phyloP scores from a whole-genome alignment of 495 filamentous ascomycete species.

The Trichoderma orchidacearum region DNA sequence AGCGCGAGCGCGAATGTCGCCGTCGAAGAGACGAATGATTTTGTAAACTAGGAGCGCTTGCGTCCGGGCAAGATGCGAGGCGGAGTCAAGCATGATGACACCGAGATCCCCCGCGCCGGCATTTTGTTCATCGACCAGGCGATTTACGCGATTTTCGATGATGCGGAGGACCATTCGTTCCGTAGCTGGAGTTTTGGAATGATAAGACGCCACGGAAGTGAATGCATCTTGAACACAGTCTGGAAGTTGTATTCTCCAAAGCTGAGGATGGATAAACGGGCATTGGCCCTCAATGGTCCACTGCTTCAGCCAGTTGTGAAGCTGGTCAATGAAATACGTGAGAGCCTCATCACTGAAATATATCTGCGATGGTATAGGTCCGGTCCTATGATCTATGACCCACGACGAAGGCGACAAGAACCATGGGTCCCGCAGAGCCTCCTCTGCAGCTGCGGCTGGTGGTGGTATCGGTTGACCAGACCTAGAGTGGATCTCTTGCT shows the following conservation, averaged over 20 bases:
- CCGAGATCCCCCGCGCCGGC: not conserved
- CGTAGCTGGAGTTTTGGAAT: slow-evolving; percentile 7
- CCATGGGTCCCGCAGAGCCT: slow-evolving; percentile 6
- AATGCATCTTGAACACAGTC: slow-evolving; percentile 16
- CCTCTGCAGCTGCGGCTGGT: not conserved
- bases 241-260: slow-evolving; percentile 18
- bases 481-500: not conserved
- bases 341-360: slow-evolving; percentile 10
- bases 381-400: slow-evolving; percentile 6
- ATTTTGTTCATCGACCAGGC: slow-evolving; percentile 7
- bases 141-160: slow-evolving; percentile 8
- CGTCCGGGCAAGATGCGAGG: slow-evolving; percentile 25
- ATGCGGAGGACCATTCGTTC: slow-evolving; percentile 12
- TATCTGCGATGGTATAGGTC: not conserved
- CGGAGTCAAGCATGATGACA: slow-evolving; percentile 2
- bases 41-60: slow-evolving; percentile 38
- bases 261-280: slow-evolving; percentile 23
- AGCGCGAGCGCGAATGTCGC: slow-evolving; percentile 34
- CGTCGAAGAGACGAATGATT: slow-evolving; percentile 44
- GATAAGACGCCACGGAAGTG: slow-evolving; percentile 13
- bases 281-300: slow-evolving; percentile 13
- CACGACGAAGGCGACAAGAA: slow-evolving; percentile 11
- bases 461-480: not conserved
- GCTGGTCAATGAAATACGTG: slow-evolving; percentile 9
- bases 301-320: slow-evolving; percentile 10